Conservation (phyloP, 1,139 yeast genomes). For the Diutina neorugosa region DNA sequence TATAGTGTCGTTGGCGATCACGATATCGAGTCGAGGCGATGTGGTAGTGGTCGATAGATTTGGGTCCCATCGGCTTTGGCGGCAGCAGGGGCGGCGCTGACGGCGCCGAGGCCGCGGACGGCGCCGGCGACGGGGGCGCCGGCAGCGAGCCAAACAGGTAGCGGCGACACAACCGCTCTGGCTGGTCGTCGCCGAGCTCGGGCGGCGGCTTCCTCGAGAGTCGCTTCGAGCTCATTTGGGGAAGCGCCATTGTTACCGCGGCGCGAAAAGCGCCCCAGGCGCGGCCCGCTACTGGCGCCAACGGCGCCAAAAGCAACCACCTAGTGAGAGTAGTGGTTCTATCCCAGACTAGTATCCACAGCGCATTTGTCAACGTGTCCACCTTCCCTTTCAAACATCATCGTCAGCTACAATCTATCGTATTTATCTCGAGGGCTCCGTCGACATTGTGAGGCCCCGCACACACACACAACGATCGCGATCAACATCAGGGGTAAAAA, state of each 20-base stretch:
- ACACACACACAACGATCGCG: too few species aligned
- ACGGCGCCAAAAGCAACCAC: too few species aligned
- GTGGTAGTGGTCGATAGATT: not conserved
- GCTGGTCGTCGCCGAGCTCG: not conserved
- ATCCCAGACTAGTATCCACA: too few species aligned
- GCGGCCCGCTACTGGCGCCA: not conserved
- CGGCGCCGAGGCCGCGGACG: not conserved
- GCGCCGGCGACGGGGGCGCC: not conserved
- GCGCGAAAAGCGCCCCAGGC: not conserved
- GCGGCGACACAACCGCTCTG: not conserved
- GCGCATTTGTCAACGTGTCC: too few species aligned
- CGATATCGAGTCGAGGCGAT: not conserved
- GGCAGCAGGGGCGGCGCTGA: conserved; percentile 1
- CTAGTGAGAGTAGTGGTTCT: too few species aligned
- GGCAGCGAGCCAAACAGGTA: not conserved
- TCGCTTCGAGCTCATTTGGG: not conserved
- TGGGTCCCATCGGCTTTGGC: conserved; percentile 1
- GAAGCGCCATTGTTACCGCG: not conserved
- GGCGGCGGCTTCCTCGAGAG: conserved; percentile 2
- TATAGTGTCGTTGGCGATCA: not conserved
- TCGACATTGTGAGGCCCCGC: not conserved
- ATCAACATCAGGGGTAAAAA: too few species aligned
- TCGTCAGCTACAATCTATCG: too few species aligned
- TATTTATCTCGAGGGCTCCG: too few species aligned
- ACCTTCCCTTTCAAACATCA: too few species aligned